Percentiles rank a stretch among this genome's conserved stretches.
These are phyloP conservation scores for Blastobotrys peoriensis DNA, from an alignment of 805 yeast genomes.

Conservation along the genomic window DNA sequence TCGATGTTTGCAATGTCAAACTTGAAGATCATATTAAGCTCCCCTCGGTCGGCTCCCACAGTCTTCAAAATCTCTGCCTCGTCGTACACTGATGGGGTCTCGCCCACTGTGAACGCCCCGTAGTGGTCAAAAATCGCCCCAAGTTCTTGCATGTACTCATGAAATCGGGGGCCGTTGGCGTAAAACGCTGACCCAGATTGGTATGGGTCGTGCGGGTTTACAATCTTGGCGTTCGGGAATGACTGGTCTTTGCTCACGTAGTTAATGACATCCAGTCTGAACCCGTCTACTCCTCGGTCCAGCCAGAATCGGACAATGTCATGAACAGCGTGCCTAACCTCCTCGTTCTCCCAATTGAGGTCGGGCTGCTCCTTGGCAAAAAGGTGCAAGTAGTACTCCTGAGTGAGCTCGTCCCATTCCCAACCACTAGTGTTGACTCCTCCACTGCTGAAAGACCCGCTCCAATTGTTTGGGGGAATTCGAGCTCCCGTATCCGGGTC, in stretches of 20 bases:
- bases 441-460: slow-evolving; percentile 40
- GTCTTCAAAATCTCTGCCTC: slow-evolving; percentile 13
- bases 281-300: slow-evolving; percentile 50
- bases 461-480: slow-evolving; percentile 55
- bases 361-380: slow-evolving; percentile 55
- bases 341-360: slow-evolving; percentile 53
- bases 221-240: slow-evolving; percentile 45
- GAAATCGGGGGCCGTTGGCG: slow-evolving; percentile 48
- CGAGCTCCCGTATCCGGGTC: slow-evolving; percentile 43
- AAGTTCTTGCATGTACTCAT: slow-evolving; percentile 52
- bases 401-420: slow-evolving; percentile 48
- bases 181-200: slow-evolving; percentile 29
- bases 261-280: slow-evolving; percentile 51
- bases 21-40: slow-evolving; percentile 22
- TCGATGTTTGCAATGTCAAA: slow-evolving; percentile 17
- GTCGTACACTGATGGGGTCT: slow-evolving; percentile 41
- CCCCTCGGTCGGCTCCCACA: slow-evolving; percentile 20
- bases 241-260: slow-evolving; percentile 45
- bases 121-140: slow-evolving; percentile 38
- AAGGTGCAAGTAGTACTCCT: slow-evolving; percentile 49
- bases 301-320: slow-evolving; percentile 49
- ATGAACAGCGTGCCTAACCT: slow-evolving; percentile 35
- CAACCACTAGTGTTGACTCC: slow-evolving; percentile 43
- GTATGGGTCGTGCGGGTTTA: slow-evolving; percentile 37
- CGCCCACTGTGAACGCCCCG: slow-evolving; percentile 53